phyloP scores from a whole-genome alignment of 805 yeast genomes.

The Candida silvatica region DNA sequence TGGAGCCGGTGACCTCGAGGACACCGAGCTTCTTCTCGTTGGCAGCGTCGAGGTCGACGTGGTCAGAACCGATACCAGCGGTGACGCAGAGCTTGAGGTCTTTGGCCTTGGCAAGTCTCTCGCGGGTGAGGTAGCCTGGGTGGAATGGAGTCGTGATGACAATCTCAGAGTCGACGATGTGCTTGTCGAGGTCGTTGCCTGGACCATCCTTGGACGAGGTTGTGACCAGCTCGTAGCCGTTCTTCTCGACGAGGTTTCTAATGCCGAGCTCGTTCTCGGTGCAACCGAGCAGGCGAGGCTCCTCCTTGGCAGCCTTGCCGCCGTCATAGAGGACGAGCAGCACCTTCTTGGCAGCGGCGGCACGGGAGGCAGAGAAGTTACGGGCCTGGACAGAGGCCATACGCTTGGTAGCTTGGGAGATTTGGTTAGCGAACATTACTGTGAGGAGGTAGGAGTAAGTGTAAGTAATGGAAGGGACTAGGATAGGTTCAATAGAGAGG shows the following conservation, averaged over 20 bases:
- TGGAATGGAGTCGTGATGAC: constrained; percentile 79
- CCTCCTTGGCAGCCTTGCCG: constrained; percentile 49
- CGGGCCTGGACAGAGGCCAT: neutral
- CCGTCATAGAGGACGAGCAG: constrained; percentile 54
- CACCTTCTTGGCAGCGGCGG: constrained; percentile 26
- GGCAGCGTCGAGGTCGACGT: constrained; percentile 59
- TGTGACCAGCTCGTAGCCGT: constrained; percentile 60
- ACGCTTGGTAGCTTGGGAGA: too few relatives aligned
- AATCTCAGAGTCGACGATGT: constrained; percentile 65
- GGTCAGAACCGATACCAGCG: constrained; percentile 85
- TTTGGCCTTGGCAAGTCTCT: constrained; percentile 60
- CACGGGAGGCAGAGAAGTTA: neutral
- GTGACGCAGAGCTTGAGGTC: constrained; percentile 63
- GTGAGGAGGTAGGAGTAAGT: too few relatives aligned
- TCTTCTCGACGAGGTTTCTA: constrained; percentile 48
- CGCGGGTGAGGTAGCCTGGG: constrained; percentile 67
- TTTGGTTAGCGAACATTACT: too few relatives aligned
- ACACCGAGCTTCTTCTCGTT: constrained; percentile 56
- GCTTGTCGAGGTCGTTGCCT: constrained; percentile 48
- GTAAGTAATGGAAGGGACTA: too few relatives aligned
- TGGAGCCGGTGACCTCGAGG: constrained; percentile 76
- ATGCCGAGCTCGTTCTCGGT: constrained; percentile 73
- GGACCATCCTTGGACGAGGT: constrained; percentile 66
- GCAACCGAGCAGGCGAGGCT: constrained; percentile 56
- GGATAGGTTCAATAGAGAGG: too few relatives aligned